Base-by-base conservation (phyloP, 2,329 filamentous ascomycete species). In the Penicillium sp. region DNA sequence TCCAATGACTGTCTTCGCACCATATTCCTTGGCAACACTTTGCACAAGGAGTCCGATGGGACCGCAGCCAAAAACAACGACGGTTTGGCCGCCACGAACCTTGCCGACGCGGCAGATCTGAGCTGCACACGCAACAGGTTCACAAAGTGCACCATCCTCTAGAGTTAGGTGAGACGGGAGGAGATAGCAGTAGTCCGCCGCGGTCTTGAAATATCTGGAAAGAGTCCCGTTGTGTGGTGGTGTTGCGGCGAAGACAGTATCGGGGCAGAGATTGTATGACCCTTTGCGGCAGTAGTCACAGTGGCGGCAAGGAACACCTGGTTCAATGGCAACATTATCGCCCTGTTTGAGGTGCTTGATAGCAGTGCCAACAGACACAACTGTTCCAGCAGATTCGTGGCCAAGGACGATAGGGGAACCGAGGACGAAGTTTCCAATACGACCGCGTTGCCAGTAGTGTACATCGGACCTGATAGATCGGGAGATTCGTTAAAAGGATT, bases 131-230 rank as follows among this genome's bases (percentile, higher is more conserved):
- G 82, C 78, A 0, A 83, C 70, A 0, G 83, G 83, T 66, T 86
- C 83, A 1, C 83, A 77, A 9, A 85, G 68, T 0, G 82, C 83
- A 1, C 79, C 83, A 27, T 84, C 80, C 59, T 85, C 81, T 40
- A 82, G 67, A 1, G 71, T 72, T 54, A 85, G 73, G 49, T 78
- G 70, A 0, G 72, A 69, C 0, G 81, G 79, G 2, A 85, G 68
- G 1, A 72, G 73, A 59, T 83, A 82, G 60, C 78, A 78, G 60
- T 75, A 84, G 65, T 83, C 81, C 0, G 75, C 73, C 0, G 80
- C 75, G 0, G 77, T 75, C 37, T 73, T 74, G 66, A 80, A 84
- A 67, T 81, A 84, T 60, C 79, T 82, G 3, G 74, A 70, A 11
- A 85, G 69, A 0, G 80, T 83, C 2, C 82, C 82, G 54, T 82